Conservation (phyloP, 805 yeast genomes). For the Sugiyamaella marilandica region DNA sequence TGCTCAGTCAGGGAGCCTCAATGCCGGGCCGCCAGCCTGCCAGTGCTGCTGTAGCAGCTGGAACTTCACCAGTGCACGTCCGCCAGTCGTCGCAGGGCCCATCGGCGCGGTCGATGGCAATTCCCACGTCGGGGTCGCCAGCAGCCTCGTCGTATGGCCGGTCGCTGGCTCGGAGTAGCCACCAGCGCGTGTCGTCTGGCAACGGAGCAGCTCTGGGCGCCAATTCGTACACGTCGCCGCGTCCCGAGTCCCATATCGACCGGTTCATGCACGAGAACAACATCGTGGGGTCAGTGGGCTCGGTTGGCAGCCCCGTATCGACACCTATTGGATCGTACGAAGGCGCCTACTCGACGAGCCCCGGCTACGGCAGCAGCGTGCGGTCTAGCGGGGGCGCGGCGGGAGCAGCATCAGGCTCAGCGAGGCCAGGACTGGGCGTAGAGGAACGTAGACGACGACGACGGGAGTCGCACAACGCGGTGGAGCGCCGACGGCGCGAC, state of each 20-base stretch:
- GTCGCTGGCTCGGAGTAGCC: not conserved
- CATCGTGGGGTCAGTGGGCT: constrained; percentile 7
- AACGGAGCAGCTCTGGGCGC: not conserved
- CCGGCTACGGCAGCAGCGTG: constrained; percentile 9
- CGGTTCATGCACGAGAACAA: constrained; percentile 25
- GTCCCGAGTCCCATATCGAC: constrained; percentile 22
- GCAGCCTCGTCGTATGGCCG: not conserved
- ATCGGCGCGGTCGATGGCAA: not conserved
- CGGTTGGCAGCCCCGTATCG: constrained; percentile 8
- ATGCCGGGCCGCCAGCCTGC: not conserved
- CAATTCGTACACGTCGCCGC: constrained; percentile 11
- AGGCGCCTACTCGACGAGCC: constrained; percentile 7
- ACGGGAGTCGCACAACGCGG: constrained; percentile 89
- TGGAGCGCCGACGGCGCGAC: constrained; percentile 87
- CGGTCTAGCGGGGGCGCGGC: not conserved
- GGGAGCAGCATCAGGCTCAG: constrained; percentile 1
- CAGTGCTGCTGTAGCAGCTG: constrained; percentile 4
- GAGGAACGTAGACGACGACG: constrained; percentile 65
- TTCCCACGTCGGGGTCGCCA: not conserved
- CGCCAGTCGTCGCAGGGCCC: not conserved
- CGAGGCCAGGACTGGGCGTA: not conserved
- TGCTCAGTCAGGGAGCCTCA: constrained; percentile 15
- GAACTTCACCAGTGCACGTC: not conserved
- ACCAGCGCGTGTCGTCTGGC: constrained; percentile 5
- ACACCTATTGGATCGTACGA: constrained; percentile 17